phyloP scores from a whole-genome alignment of 371 early-diverging fungal species.

The Apophysomyces trapeziformis region DNA sequence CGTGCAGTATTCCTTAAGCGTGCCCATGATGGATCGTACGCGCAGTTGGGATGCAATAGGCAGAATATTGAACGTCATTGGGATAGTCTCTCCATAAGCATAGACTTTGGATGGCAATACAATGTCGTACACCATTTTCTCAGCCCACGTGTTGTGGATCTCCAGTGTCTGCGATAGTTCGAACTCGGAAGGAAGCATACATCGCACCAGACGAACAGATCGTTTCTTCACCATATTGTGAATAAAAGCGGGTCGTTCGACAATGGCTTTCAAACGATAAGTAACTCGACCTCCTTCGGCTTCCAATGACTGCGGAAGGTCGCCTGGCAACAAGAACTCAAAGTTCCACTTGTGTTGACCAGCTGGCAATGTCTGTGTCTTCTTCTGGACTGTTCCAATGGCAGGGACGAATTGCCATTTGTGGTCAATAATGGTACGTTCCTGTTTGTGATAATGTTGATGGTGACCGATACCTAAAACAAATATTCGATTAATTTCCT shows the following conservation, averaged over 20 bases:
- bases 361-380: slow-evolving; percentile 31
- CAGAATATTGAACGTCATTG: slow-evolving; percentile 40
- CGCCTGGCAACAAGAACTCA: slow-evolving; percentile 43
- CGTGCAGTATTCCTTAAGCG: slow-evolving; percentile 49
- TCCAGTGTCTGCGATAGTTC: slow-evolving; percentile 39
- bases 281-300: slow-evolving; percentile 42
- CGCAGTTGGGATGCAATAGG: slow-evolving; percentile 39
- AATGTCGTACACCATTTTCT: slow-evolving; percentile 50
- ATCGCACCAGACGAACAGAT: slow-evolving; percentile 32
- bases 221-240: slow-evolving; percentile 41
- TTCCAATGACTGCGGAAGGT: slow-evolving; percentile 51
- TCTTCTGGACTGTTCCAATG: slow-evolving; percentile 18
- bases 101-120: slow-evolving; percentile 43
- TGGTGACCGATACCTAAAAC: slow-evolving; percentile 40
- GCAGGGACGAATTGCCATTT: slow-evolving; percentile 41
- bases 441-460: slow-evolving; percentile 48
- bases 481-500: neutral
- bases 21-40: slow-evolving; percentile 32
- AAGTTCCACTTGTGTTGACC: slow-evolving; percentile 45
- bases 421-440: slow-evolving; percentile 36
- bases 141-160: slow-evolving; percentile 48
- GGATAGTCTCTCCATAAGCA: slow-evolving; percentile 40
- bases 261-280: slow-evolving; percentile 43
- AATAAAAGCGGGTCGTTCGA: slow-evolving; percentile 46
- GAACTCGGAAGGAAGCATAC: slow-evolving; percentile 42